These are phyloP conservation scores for Suhomyces ambrosiae DNA, from an alignment of 1,139 yeast species.

Conservation along the genomic window DNA sequence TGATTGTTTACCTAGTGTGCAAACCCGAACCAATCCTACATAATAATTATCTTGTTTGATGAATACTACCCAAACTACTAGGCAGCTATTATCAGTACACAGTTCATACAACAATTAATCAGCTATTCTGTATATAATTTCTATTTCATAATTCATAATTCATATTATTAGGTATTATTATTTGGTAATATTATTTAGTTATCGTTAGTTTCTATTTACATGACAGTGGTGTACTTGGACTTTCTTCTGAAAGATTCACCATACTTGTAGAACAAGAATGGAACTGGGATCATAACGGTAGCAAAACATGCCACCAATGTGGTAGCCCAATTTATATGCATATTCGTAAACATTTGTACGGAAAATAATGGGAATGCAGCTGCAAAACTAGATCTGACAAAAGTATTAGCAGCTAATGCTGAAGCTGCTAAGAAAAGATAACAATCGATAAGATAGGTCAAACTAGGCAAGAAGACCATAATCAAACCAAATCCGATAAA, in stretches of 20 bases:
- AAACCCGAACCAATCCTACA: too few species aligned
- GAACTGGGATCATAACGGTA: constrained; percentile 65
- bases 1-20: too few species aligned
- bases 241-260: constrained; percentile 63
- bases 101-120: too few species aligned
- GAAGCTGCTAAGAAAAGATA: constrained; percentile 83
- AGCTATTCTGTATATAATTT: too few species aligned
- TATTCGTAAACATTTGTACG: constrained; percentile 66
- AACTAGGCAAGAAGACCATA: constrained; percentile 73
- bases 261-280: constrained; percentile 66
- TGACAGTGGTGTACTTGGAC: constrained; percentile 64
- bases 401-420: constrained; percentile 86
- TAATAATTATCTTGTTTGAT: too few species aligned
- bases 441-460: constrained; percentile 79
- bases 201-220: constrained; percentile 7
- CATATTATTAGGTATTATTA: too few species aligned
- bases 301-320: constrained; percentile 74
- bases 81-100: too few species aligned
- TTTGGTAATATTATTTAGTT: background rate
- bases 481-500: constrained; percentile 76
- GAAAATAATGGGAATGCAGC: constrained; percentile 56
- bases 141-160: too few species aligned
- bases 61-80: too few species aligned
- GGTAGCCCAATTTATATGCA: constrained; percentile 86
- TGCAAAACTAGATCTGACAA: constrained; percentile 63